Conservation (phyloP, 805 yeast species). For the Saturnispora mendoncae region DNA sequence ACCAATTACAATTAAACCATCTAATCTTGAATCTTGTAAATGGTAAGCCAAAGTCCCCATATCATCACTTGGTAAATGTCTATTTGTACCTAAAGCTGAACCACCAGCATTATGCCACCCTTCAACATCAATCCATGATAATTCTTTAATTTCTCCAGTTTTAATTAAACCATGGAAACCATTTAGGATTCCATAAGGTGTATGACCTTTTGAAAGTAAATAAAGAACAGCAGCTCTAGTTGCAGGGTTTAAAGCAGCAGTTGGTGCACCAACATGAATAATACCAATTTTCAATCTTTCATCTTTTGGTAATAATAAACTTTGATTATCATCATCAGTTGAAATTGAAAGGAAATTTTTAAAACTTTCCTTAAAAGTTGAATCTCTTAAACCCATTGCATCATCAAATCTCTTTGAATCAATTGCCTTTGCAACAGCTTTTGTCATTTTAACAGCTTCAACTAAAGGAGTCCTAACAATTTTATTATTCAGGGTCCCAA, state of each 20-base stretch:
- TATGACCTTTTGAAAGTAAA: slow-evolving; percentile 85
- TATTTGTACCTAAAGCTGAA: slow-evolving; percentile 93
- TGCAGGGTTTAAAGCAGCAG: slow-evolving; percentile 93
- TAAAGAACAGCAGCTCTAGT: slow-evolving; percentile 84
- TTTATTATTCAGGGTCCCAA: slow-evolving; percentile 81
- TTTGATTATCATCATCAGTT: slow-evolving; percentile 58
- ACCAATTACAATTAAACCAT: slow-evolving; percentile 87
- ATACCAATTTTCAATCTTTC: slow-evolving; percentile 69
- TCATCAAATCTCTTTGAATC: slow-evolving; percentile 66
- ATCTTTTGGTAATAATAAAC: slow-evolving; percentile 43
- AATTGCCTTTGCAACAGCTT: slow-evolving; percentile 87
- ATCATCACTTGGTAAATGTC: slow-evolving; percentile 76
- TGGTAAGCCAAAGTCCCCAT: slow-evolving; percentile 88
- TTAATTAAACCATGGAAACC: slow-evolving; percentile 89
- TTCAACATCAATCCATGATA: slow-evolving; percentile 80
- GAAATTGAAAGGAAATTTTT: slow-evolving; percentile 65
- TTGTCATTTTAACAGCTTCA: slow-evolving; percentile 82
- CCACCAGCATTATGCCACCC: slow-evolving; percentile 90
- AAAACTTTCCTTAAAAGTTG: slow-evolving; percentile 78
- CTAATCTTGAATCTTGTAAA: slow-evolving; percentile 79
- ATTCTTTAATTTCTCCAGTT: slow-evolving; percentile 70
- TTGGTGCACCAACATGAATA: slow-evolving; percentile 93
- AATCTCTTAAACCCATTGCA: slow-evolving; percentile 81
- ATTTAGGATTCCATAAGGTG: slow-evolving; percentile 81
- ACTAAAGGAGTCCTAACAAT: slow-evolving; percentile 77